A percentile compares a stretch with the other conserved stretches of the same genome.
These are phyloP conservation scores for Blastobotrys persicus DNA, from an alignment of 1,139 yeast genomes.

Conservation along the genomic window DNA sequence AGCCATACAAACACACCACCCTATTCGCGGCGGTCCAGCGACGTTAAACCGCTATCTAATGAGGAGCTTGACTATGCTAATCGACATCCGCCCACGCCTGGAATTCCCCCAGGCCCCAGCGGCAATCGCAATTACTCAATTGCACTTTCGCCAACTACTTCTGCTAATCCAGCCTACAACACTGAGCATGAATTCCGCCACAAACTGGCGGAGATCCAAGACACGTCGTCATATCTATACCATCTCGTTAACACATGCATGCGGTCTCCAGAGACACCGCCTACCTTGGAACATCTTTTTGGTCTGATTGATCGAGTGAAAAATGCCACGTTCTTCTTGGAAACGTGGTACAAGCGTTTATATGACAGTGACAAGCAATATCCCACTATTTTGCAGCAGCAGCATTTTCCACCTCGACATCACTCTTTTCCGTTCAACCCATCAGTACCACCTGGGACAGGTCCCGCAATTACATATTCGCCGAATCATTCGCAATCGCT, in stretches of 20 bases:
- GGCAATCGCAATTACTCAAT: background rate
- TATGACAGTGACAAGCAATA: slow-evolving; percentile 20
- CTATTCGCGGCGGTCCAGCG: slow-evolving; percentile 2
- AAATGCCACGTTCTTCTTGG: slow-evolving; percentile 24
- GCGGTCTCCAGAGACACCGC: slow-evolving; percentile 17
- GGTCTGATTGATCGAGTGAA: slow-evolving; percentile 23
- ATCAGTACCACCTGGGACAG: background rate
- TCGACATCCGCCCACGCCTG: background rate
- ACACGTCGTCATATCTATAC: slow-evolving; percentile 26
- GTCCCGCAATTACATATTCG: background rate
- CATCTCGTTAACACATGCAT: slow-evolving; percentile 22
- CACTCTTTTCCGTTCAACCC: slow-evolving; percentile 8
- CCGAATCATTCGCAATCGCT: background rate
- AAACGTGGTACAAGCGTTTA: slow-evolving; percentile 24
- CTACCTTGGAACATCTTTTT: slow-evolving; percentile 15
- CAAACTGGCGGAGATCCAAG: background rate
- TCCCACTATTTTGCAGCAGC: slow-evolving; percentile 2
- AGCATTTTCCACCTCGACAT: slow-evolving; percentile 5
- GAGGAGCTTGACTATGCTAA: background rate
- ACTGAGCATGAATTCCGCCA: background rate
- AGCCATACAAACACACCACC: slow-evolving; percentile 2
- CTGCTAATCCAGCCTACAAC: background rate
- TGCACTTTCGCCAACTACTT: background rate
- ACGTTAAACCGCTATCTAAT: background rate
- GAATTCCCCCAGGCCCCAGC: background rate